These are phyloP conservation scores for Friedmanniomyces endolithicus DNA, from an alignment of 495 filamentous ascomycete species.

Conservation along the genomic window DNA sequence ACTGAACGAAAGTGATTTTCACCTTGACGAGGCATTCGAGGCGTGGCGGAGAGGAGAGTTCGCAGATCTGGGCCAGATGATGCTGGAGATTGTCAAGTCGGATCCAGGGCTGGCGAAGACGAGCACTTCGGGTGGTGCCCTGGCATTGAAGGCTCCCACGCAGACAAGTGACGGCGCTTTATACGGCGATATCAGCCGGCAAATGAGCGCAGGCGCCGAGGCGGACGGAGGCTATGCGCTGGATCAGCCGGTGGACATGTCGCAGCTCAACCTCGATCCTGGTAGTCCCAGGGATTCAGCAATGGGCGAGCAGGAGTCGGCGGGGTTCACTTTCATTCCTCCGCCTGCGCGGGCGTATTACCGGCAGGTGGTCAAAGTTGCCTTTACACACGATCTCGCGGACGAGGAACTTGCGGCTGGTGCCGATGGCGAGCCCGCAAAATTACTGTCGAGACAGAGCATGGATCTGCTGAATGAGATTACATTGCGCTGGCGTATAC, in stretches of 20 bases:
- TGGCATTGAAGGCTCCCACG: conserved; percentile 23
- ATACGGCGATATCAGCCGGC: conserved; percentile 49
- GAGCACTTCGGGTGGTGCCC: conserved; percentile 36
- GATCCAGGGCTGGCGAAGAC: conserved; percentile 76
- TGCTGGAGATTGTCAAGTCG: conserved; percentile 73
- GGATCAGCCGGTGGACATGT: conserved; percentile 69
- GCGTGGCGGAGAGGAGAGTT: conserved; percentile 77
- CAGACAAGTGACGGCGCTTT: conserved; percentile 35
- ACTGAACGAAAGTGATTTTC: conserved; percentile 73
- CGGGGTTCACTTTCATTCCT: conserved; percentile 76
- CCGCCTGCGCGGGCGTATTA: conserved; percentile 72
- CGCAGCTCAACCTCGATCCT: conserved; percentile 49
- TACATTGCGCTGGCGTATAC: conserved; percentile 80
- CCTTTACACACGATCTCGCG: conserved; percentile 54
- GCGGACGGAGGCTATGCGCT: conserved; percentile 47
- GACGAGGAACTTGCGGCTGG: conserved; percentile 44
- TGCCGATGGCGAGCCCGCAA: conserved; percentile 42
- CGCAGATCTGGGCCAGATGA: conserved; percentile 78
- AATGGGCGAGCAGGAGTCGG: conserved; percentile 34
- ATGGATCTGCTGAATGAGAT: conserved; percentile 75
- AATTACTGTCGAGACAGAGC: conserved; percentile 68
- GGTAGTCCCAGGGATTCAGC: conserved; percentile 26
- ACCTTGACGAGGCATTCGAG: conserved; percentile 79
- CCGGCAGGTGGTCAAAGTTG: conserved; percentile 61
- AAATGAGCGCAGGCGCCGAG: conserved; percentile 36